These are phyloP conservation scores for Camellia sinensis DNA, from an alignment of 148 eudicot species.

Conservation along the genomic window DNA sequence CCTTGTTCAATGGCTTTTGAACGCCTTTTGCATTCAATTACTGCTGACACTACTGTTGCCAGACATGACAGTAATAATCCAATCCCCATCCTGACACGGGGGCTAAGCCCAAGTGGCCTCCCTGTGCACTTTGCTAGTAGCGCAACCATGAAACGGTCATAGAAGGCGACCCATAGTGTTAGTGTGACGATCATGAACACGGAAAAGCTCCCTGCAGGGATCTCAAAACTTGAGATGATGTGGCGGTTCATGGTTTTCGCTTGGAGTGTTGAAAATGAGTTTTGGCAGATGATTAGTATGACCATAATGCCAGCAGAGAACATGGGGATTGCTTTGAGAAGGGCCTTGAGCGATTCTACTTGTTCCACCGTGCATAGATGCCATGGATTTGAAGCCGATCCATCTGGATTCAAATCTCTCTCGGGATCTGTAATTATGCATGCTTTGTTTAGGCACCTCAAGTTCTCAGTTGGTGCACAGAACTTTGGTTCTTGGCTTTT, in stretches of 20 bases:
- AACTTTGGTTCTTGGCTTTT: not conserved
- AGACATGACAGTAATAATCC: slow-evolving; percentile 8
- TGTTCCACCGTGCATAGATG: slow-evolving; percentile 8
- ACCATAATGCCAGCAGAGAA: slow-evolving; percentile 15
- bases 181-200: slow-evolving; percentile 27
- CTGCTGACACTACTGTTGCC: slow-evolving; percentile 17
- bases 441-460: slow-evolving; percentile 17
- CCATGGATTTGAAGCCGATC: slow-evolving; percentile 8
- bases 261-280: slow-evolving; percentile 18
- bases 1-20: slow-evolving; percentile 25
- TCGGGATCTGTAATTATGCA: slow-evolving; percentile 1
- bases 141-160: slow-evolving; percentile 33
- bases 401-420: slow-evolving; percentile 8
- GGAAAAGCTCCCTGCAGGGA: slow-evolving; percentile 32
- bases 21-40: slow-evolving; percentile 23
- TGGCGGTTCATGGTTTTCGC: slow-evolving; percentile 23
- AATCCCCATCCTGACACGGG: slow-evolving; percentile 18
- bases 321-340: slow-evolving; percentile 15
- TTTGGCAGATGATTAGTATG: not conserved
- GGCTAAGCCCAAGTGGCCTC: slow-evolving; percentile 8
- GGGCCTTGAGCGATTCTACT: slow-evolving; percentile 14
- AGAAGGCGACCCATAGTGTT: slow-evolving; percentile 32
- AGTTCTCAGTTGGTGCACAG: not conserved
- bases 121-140: slow-evolving; percentile 19
- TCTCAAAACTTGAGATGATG: slow-evolving; percentile 12